These are phyloP conservation scores for Arthrobotrys sinensis DNA, from an alignment of 2,329 filamentous ascomycete genomes.

Conservation along the genomic window DNA sequence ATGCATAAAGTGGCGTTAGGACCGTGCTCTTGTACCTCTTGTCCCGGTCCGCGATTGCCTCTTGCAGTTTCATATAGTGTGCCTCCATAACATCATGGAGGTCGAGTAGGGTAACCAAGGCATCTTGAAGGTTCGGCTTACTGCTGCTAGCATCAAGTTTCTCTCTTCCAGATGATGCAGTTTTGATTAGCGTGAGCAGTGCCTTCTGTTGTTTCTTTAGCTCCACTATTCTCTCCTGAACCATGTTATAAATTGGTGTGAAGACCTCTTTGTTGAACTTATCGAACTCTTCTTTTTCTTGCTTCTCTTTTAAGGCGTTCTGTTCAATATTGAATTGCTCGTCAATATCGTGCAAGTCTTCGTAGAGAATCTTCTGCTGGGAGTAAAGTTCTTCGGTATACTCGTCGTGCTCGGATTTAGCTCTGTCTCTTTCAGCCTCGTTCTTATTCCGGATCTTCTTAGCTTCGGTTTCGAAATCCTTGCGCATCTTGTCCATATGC, in stretches of 20 bases:
- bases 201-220: conserved; percentile 64
- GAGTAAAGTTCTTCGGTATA: conserved; percentile 63
- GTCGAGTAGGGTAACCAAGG: conserved; percentile 61
- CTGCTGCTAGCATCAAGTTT: conserved; percentile 40
- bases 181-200: conserved; percentile 59
- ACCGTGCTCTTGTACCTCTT: conserved; percentile 64
- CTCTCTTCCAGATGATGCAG: conserved; percentile 55
- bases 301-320: conserved; percentile 62
- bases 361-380: conserved; percentile 65
- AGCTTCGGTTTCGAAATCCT: conserved; percentile 61
- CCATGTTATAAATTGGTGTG: conserved; percentile 63
- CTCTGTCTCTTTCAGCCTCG: conserved; percentile 62
- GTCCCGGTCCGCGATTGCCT: conserved; percentile 63
- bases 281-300: conserved; percentile 64
- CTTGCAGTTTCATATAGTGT: conserved; percentile 64
- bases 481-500: conserved; percentile 63
- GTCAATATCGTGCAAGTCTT: conserved; percentile 64
- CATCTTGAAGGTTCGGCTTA: conserved; percentile 63
- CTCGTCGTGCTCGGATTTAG: conserved; percentile 64
- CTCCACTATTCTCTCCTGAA: conserved; percentile 64
- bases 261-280: conserved; percentile 65
- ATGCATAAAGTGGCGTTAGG: conserved; percentile 63
- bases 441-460: conserved; percentile 63
- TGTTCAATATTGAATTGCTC: conserved; percentile 64
- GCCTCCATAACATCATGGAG: conserved; percentile 62